phyloP scores from a whole-genome alignment of 179 eudicot genomes.

The Beta macrorhiza region DNA sequence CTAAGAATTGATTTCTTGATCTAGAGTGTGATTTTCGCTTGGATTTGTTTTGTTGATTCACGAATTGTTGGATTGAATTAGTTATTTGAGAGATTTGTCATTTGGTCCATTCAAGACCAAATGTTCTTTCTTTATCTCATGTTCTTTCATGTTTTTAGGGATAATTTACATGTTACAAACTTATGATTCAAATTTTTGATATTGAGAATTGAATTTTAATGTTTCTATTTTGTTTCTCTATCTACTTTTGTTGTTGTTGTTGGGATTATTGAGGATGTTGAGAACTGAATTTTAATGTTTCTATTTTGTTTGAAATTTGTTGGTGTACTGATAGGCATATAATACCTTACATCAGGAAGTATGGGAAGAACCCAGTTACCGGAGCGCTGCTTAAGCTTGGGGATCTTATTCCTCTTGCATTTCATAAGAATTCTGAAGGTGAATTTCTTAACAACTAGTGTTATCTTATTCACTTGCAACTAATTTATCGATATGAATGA shows the following conservation, averaged over 20 bases:
- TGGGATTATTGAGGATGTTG: neutral
- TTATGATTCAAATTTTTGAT: conserved; percentile 42
- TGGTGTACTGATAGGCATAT: conserved; percentile 52
- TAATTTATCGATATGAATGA: neutral
- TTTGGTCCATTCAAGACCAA: too few relatives aligned
- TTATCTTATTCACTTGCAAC: neutral
- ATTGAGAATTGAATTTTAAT: conserved; percentile 13
- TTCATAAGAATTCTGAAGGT: conserved; percentile 94
- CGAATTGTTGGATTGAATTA: too few relatives aligned
- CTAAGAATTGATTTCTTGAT: too few relatives aligned
- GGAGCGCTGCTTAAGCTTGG: conserved; percentile 71
- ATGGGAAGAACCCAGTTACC: conserved; percentile 84
- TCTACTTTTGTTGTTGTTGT: neutral
- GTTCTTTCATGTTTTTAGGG: too few relatives aligned
- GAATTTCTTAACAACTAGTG: neutral
- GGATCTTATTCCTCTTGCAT: conserved; percentile 76
- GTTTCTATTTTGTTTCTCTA: conserved; percentile 16
- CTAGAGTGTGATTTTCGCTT: too few relatives aligned
- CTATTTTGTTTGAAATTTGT: neutral
- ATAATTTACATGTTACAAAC: too few relatives aligned
- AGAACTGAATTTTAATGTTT: neutral
- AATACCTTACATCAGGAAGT: conserved; percentile 74
- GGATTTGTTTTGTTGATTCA: too few relatives aligned
- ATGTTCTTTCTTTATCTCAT: too few relatives aligned
- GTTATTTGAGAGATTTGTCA: too few relatives aligned